Evolutionary conservation across 805 yeast genomes (phyloP).

Genomic region (Wickerhamomyces chaumierensis): DNA sequence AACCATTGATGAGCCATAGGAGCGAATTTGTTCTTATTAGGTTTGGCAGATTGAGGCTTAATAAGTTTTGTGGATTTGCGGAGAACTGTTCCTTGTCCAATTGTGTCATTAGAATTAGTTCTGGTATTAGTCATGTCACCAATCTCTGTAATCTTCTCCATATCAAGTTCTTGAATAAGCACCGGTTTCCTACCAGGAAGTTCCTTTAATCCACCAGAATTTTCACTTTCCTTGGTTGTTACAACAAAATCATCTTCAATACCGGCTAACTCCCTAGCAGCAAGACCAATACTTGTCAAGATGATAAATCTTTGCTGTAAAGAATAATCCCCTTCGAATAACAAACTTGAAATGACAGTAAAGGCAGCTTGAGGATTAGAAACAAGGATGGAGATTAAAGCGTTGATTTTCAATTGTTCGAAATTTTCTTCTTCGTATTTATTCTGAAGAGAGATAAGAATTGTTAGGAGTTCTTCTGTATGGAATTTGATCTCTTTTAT

Average conservation of each 20-base stretch:
- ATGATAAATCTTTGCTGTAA: slow-evolving; percentile 66
- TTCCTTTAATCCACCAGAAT: slow-evolving; percentile 23
- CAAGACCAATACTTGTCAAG: slow-evolving; percentile 55
- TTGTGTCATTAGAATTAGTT: slow-evolving; percentile 5
- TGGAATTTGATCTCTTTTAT: slow-evolving; percentile 53
- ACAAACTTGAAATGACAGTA: slow-evolving; percentile 26
- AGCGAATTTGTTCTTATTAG: slow-evolving; percentile 21
- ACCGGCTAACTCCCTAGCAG: slow-evolving; percentile 66
- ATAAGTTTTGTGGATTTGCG: slow-evolving; percentile 26
- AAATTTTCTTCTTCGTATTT: slow-evolving; percentile 45
- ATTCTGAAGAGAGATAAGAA: slow-evolving; percentile 44
- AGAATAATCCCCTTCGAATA: slow-evolving; percentile 68
- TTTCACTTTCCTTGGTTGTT: slow-evolving; percentile 19
- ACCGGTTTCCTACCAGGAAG: slow-evolving; percentile 13
- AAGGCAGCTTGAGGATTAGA: slow-evolving; percentile 37
- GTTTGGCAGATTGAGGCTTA: slow-evolving; percentile 1
- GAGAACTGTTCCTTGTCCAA: slow-evolving; percentile 11
- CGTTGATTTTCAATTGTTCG: slow-evolving; percentile 52
- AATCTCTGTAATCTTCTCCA: slow-evolving; percentile 10
- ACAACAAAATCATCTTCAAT: slow-evolving; percentile 34
- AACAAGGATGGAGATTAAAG: slow-evolving; percentile 53
- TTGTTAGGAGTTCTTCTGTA: slow-evolving; percentile 39
- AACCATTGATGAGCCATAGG: slow-evolving; percentile 32
- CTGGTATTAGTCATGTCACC: too few relatives aligned
- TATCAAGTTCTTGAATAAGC: slow-evolving; percentile 7